A percentile compares a stretch with the other conserved stretches of the same genome.
Conservation (phyloP, 306 rosid species). For the Cucumis cinereus region DNA sequence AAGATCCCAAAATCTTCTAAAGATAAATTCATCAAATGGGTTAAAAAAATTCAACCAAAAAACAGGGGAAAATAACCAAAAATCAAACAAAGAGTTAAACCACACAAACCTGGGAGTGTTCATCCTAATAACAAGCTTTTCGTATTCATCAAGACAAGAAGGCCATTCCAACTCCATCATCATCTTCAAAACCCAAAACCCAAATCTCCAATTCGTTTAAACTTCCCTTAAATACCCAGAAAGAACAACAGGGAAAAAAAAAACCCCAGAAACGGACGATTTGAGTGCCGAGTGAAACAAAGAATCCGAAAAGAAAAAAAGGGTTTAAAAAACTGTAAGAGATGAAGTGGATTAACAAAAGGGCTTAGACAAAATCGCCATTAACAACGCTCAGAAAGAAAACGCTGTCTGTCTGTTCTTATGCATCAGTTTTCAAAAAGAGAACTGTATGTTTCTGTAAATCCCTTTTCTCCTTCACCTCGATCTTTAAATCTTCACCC, state of each 20-base stretch:
- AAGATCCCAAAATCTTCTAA: background rate
- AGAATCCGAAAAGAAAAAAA: background rate
- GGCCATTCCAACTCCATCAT: slow-evolving; percentile 52
- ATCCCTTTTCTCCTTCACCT: slow-evolving; percentile 10
- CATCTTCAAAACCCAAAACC: background rate
- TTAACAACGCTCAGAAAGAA: background rate
- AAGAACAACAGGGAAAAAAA: background rate
- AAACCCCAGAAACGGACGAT: background rate
- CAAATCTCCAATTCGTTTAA: background rate
- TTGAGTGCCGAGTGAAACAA: background rate
- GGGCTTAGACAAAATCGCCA: slow-evolving; percentile 9
- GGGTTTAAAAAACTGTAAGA: background rate
- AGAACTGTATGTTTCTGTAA: slow-evolving; percentile 1
- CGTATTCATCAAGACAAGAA: slow-evolving; percentile 63
- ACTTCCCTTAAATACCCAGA: background rate
- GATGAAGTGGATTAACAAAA: background rate
- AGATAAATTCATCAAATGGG: background rate
- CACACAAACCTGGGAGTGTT: slow-evolving; percentile 64
- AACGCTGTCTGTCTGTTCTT: background rate
- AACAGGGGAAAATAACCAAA: background rate
- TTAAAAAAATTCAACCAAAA: background rate
- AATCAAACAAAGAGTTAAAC: background rate
- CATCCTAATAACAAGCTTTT: slow-evolving; percentile 75
- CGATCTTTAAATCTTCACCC: background rate
- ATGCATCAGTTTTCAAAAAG: background rate